These are phyloP conservation scores for Nothophoma quercina DNA, from an alignment of 2,329 filamentous ascomycete species.

Conservation along the genomic window DNA sequence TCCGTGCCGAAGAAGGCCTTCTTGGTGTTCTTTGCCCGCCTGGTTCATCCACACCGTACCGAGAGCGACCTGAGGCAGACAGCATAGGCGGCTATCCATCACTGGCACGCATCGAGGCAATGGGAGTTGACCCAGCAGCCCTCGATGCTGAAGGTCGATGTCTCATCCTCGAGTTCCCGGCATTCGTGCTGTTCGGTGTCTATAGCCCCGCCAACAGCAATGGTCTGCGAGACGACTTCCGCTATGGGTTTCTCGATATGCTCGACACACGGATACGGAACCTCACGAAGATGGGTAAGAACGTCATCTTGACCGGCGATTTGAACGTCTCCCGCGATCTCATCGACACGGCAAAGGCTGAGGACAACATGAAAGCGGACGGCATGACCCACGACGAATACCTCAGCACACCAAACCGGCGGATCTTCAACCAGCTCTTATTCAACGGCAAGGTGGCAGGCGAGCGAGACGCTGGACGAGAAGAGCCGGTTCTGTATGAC, in stretches of 20 bases:
- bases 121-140: constrained; percentile 69
- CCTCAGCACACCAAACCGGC: constrained; percentile 73
- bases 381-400: constrained; percentile 74
- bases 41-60: constrained; percentile 73
- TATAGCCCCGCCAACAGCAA: constrained; percentile 93
- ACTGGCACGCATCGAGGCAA: constrained; percentile 68
- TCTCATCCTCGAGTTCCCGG: constrained; percentile 89
- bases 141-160: constrained; percentile 93
- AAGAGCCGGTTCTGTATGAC: constrained; percentile 80
- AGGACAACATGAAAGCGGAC: constrained; percentile 75
- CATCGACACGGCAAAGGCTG: constrained; percentile 78
- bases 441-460: constrained; percentile 74
- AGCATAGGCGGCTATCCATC: constrained; percentile 90
- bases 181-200: constrained; percentile 90
- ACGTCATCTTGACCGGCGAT: constrained; percentile 86
- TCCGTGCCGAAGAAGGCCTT: constrained; percentile 93
- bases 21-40: constrained; percentile 80
- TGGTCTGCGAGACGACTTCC: constrained; percentile 82
- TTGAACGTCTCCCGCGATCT: constrained; percentile 78
- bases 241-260: constrained; percentile 78
- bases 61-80: constrained; percentile 74
- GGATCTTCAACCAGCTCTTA: constrained; percentile 86
- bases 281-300: constrained; percentile 78
- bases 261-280: constrained; percentile 88
- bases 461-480: constrained; percentile 71